These are phyloP conservation scores for Sistotremastrum suecicum DNA, from an alignment of 768 basidiomycete species.

Conservation along the genomic window DNA sequence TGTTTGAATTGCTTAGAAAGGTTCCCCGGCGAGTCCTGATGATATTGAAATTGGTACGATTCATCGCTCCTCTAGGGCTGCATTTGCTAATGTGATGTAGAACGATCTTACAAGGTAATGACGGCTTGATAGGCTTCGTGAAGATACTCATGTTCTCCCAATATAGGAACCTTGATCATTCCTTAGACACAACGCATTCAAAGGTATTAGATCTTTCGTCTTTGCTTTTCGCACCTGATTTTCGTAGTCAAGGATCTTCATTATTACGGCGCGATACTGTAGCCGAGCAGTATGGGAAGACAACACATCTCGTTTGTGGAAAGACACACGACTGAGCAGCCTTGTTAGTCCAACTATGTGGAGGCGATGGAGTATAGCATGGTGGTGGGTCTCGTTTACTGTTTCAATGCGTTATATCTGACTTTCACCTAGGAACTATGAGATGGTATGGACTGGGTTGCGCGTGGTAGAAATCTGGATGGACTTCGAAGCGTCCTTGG, in stretches of 20 bases:
- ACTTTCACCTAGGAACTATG: slow-evolving; percentile 36
- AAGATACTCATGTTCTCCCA: not conserved
- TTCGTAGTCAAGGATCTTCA: slow-evolving; percentile 65
- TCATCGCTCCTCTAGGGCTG: slow-evolving; percentile 28
- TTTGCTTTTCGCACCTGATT: slow-evolving; percentile 4
- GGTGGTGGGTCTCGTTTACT: slow-evolving; percentile 42
- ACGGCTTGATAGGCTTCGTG: not conserved
- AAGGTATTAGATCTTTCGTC: slow-evolving; percentile 27
- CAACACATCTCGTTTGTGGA: slow-evolving; percentile 35
- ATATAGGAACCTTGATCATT: slow-evolving; percentile 61
- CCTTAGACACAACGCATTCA: slow-evolving; percentile 79
- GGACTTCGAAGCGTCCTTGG: slow-evolving; percentile 44
- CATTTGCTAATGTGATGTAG: slow-evolving; percentile 14
- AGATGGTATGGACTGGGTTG: slow-evolving; percentile 35
- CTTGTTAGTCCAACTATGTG: slow-evolving; percentile 34
- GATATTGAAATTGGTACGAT: slow-evolving; percentile 47
- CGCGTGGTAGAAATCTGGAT: slow-evolving; percentile 43
- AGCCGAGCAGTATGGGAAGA: slow-evolving; percentile 65
- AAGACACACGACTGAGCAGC: slow-evolving; percentile 33
- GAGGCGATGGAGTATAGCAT: slow-evolving; percentile 37
- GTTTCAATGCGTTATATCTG: slow-evolving; percentile 2
- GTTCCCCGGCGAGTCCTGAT: slow-evolving; percentile 76
- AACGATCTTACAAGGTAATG: slow-evolving; percentile 69
- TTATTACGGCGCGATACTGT: slow-evolving; percentile 87
- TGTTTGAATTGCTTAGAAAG: slow-evolving; percentile 77